Conservation (phyloP, 1,139 yeast genomes). For the Nakaseomyces delphensis region DNA sequence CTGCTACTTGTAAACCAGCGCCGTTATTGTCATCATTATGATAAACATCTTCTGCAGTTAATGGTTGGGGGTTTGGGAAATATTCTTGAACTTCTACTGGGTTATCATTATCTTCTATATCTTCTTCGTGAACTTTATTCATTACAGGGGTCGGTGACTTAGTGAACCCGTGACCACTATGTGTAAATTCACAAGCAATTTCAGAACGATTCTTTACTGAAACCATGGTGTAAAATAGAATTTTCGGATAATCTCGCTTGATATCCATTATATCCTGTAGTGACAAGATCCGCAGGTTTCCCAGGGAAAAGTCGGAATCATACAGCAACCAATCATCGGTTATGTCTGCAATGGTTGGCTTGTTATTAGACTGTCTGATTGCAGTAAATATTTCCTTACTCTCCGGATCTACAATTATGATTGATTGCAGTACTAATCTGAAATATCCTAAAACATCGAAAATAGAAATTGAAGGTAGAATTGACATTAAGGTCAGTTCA, state of each 20-base stretch:
- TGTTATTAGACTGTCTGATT: conserved; percentile 29
- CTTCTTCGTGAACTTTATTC: background rate
- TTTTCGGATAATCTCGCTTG: conserved; percentile 28
- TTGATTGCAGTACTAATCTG: conserved; percentile 29
- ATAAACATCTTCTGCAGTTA: background rate
- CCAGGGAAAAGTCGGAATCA: conserved; percentile 33
- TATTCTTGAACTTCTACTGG: conserved; percentile 4
- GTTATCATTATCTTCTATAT: background rate
- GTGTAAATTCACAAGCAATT: conserved; percentile 3
- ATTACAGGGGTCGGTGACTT: background rate
- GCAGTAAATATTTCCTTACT: conserved; percentile 27
- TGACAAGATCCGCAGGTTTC: conserved; percentile 32
- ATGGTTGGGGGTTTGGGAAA: background rate
- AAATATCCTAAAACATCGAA: conserved; percentile 26
- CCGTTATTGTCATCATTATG: background rate
- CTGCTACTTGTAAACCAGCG: conserved; percentile 18
- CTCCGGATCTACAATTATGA: conserved; percentile 21
- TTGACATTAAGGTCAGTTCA: conserved; percentile 14
- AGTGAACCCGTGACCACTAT: background rate
- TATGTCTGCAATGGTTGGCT: conserved; percentile 25
- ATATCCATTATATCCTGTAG: conserved; percentile 31
- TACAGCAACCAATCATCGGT: conserved; percentile 36
- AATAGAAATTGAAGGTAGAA: conserved; percentile 29
- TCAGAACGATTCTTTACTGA: conserved; percentile 9
- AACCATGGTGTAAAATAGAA: conserved; percentile 34